Base-by-base conservation (phyloP, 306 rosid genomes). In the Ochetophila trinervis region DNA sequence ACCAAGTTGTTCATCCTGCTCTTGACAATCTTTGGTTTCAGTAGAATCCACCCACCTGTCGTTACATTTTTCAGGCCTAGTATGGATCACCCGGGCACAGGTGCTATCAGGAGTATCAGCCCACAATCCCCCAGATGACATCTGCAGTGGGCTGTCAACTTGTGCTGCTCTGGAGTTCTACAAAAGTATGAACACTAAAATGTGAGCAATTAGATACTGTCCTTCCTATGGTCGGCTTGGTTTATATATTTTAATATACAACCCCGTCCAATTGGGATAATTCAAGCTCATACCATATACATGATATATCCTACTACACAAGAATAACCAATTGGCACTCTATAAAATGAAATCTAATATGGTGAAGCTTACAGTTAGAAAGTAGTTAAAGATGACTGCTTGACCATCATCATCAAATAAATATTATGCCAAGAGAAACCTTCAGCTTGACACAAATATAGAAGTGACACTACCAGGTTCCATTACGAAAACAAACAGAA, bases 41-140 rank as follows among this genome's bases (percentile, higher is more conserved):
- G 80, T 67, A 17, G 47, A 67, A 68, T 67, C 87, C 53, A 63
- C 57, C 84, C 84, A 51, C 17, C 37, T 64, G 63, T 71, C 66
- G 69, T 80, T 61, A 76, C 35, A 30, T 56, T 77, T 75, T 68
- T 71, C 85, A 62, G 78, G 69, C 65, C 81, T 78, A 50, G 76
- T 19, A 63, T 74, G 83, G 69, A 67, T 76, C 75, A 70, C 83
- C 76, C 74, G 83, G 66, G 83, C 86, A 76, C 81, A 65, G 1
- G 76, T 83, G 81, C 85, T 76, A 68, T 83, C 83, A 57, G 84
- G 78, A 67, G 79, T 65, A 71, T 78, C 91, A 36, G 48, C 75
- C 63, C 47, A 65, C 27, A 64, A 78, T 35, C 53, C 75, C 49
- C 44, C 80, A 63, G 82, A 60, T 24, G 84, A 86, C 72, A 30